Conservation (phyloP, 441 rosid species). For the Pelargonium citronellum region DNA sequence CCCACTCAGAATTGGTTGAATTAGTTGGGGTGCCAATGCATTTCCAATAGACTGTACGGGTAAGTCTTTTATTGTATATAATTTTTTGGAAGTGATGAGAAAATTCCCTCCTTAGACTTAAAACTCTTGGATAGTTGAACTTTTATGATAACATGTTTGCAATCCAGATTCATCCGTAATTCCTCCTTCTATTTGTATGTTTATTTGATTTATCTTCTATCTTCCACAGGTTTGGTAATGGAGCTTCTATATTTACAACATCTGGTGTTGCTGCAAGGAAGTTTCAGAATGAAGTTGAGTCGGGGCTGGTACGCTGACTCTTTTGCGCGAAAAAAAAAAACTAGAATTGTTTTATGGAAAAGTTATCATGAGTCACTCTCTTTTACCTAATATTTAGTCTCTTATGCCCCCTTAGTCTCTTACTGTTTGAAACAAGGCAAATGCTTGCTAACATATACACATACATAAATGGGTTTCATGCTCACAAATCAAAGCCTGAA, state of each 20-base stretch:
- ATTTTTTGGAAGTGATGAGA: neutral
- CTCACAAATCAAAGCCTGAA: no score
- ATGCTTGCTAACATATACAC: no score
- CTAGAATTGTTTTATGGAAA: neutral
- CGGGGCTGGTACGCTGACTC: slow-evolving; percentile 31
- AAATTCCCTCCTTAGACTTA: neutral
- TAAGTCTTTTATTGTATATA: neutral
- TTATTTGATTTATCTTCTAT: neutral
- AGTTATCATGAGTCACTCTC: neutral
- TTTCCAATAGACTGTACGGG: neutral
- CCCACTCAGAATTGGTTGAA: neutral
- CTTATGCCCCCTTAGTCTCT: no score
- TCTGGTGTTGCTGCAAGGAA: slow-evolving; percentile 43
- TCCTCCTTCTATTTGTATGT: neutral
- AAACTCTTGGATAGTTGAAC: neutral
- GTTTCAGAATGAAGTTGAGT: slow-evolving; percentile 41
- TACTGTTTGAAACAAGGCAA: no score
- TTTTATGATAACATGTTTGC: neutral
- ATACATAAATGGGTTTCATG: no score
- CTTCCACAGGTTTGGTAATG: slow-evolving; percentile 33
- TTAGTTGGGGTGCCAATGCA: neutral
- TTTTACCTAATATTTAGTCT: slow-evolving; percentile 7
- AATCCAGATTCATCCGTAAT: slow-evolving; percentile 1
- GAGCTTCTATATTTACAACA: slow-evolving; percentile 47
- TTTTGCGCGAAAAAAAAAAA: neutral